Conservation (phyloP, 495 filamentous ascomycete species). For the Collariella sp. region DNA sequence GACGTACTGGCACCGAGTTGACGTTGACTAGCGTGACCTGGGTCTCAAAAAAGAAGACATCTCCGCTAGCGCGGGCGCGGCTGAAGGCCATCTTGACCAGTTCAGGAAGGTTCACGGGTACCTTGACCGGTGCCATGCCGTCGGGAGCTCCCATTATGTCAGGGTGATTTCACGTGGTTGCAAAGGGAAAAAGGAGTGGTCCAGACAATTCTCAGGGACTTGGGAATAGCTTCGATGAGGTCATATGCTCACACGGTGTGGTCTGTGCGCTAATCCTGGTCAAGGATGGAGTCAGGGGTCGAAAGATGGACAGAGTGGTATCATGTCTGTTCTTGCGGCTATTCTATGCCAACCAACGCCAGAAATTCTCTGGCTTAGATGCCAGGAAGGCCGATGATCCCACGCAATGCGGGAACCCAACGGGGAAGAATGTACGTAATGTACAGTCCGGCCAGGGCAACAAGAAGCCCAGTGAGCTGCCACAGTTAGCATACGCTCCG, state of each 20-base stretch:
- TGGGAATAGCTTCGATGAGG: conserved; percentile 30
- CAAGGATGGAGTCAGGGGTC: neutral
- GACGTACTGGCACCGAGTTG: conserved; percentile 45
- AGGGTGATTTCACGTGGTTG: neutral
- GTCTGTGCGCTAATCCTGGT: conserved; percentile 18
- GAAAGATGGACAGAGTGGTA: neutral
- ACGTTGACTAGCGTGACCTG: conserved; percentile 47
- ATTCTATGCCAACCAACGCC: neutral
- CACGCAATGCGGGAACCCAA: conserved; percentile 51
- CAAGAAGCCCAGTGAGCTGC: conserved; percentile 62
- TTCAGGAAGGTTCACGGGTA: conserved; percentile 36
- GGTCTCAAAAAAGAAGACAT: conserved; percentile 52
- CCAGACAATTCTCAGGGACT: neutral
- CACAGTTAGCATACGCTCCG: conserved; percentile 1
- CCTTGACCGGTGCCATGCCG: conserved; percentile 20
- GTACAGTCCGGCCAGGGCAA: conserved; percentile 62
- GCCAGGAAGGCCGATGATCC: conserved; percentile 67
- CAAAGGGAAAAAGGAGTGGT: conserved; percentile 1
- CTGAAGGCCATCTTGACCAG: conserved; percentile 49
- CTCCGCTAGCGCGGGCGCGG: conserved; percentile 44
- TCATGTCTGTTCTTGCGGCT: neutral
- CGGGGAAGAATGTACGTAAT: conserved; percentile 70
- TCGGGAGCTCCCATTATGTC: conserved; percentile 6
- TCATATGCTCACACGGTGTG: conserved; percentile 23
- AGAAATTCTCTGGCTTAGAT: conserved; percentile 29